Percentiles rank a stretch among this genome's conserved stretches.
Conservation (phyloP, 805 yeast genomes). For the Aciculoconidium aculeatum region DNA sequence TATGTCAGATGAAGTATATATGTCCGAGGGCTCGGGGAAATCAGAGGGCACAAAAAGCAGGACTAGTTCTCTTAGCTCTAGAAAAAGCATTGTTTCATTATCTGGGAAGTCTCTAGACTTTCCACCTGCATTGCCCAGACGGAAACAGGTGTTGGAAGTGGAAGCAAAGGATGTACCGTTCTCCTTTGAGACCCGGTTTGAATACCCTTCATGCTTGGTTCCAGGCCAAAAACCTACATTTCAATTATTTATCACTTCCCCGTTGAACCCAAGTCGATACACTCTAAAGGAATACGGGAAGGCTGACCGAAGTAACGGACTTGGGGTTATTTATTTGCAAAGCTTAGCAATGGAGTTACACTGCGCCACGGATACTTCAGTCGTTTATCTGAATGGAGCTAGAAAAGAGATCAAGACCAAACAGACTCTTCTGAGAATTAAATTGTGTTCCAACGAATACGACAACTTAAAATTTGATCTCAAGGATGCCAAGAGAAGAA, state of each 20-base stretch:
- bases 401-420: constrained; percentile 14
- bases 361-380: constrained; percentile 20
- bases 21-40: too few relatives aligned
- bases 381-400: constrained; percentile 9
- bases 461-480: constrained; percentile 36
- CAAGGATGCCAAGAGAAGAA: constrained; percentile 22
- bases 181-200: constrained; percentile 44
- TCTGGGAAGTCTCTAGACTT: too few relatives aligned
- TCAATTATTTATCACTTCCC: constrained; percentile 26
- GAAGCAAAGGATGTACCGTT: constrained; percentile 32
- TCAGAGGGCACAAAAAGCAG: too few relatives aligned
- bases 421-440: too few relatives aligned
- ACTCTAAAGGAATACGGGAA: constrained; percentile 24
- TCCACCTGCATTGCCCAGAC: constrained; percentile 9
- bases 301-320: constrained; percentile 41
- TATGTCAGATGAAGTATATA: too few relatives aligned
- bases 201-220: constrained; percentile 41
- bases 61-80: too few relatives aligned
- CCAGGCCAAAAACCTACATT: constrained; percentile 38
- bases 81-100: too few relatives aligned
- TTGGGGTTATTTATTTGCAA: constrained; percentile 41
- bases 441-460: constrained; percentile 29
- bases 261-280: constrained; percentile 23
- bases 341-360: constrained; percentile 28
- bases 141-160: too few relatives aligned